phyloP scores from a whole-genome alignment of 495 filamentous ascomycete species.

The Ascodesmis nigricans region DNA sequence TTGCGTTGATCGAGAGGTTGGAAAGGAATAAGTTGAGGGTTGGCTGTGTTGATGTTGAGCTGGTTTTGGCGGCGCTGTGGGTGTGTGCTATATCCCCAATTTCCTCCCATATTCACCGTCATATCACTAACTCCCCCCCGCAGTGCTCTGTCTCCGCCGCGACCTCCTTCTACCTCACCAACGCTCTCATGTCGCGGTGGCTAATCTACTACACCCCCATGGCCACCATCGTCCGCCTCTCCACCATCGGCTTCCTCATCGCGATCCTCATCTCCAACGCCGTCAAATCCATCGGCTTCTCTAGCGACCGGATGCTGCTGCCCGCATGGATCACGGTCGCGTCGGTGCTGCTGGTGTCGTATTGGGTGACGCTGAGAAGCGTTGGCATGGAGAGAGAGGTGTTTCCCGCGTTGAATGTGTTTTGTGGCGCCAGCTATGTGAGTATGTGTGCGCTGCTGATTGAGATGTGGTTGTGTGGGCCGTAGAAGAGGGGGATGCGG shows the following conservation, averaged over 20 bases:
- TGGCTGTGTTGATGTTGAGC: slow-evolving; percentile 28
- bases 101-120: too few relatives aligned
- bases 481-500: too few relatives aligned
- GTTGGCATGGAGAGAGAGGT: slow-evolving; percentile 28
- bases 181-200: slow-evolving; percentile 84
- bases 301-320: slow-evolving; percentile 55
- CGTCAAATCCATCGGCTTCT: slow-evolving; percentile 48
- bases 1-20: slow-evolving; percentile 10
- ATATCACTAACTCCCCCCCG: slow-evolving; percentile 6
- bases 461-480: too few relatives aligned
- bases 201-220: slow-evolving; percentile 71
- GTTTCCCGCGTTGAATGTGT: slow-evolving; percentile 12
- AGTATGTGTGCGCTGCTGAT: slow-evolving; percentile 17
- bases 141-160: slow-evolving; percentile 67
- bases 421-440: slow-evolving; percentile 17
- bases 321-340: slow-evolving; percentile 74
- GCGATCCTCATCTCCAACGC: slow-evolving; percentile 64
- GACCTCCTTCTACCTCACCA: slow-evolving; percentile 73
- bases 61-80: slow-evolving; percentile 63
- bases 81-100: too few relatives aligned
- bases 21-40: slow-evolving; percentile 1
- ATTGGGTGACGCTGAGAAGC: slow-evolving; percentile 62
- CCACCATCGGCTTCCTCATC: slow-evolving; percentile 57
- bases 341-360: slow-evolving; percentile 52
- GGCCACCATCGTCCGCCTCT: slow-evolving; percentile 62